Conservation (phyloP, 2,329 filamentous ascomycete species). For the Lojkania enalia region DNA sequence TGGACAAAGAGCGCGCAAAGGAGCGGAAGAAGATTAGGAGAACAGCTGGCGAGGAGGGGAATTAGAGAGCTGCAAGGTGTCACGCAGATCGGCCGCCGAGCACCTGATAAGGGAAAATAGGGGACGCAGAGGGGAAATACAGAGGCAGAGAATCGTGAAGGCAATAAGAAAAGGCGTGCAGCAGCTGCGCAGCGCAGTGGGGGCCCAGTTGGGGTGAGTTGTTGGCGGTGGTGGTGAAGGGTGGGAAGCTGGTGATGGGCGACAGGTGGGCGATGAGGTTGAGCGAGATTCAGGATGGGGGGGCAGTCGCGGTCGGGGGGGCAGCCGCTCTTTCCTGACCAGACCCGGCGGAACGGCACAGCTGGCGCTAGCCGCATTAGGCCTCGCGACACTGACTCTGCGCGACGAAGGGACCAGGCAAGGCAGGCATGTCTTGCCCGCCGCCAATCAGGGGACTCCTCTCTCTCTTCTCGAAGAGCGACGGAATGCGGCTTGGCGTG, state of each 20-base stretch:
- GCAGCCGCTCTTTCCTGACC: conserved; percentile 12
- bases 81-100: conserved; percentile 34
- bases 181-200: conserved; percentile 30
- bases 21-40: conserved; percentile 40
- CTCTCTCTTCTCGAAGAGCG: conserved; percentile 20
- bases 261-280: conserved; percentile 11
- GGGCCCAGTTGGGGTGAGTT: conserved; percentile 19
- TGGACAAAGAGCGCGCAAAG: conserved; percentile 34
- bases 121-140: conserved; percentile 24
- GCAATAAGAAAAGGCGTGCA: conserved; percentile 24
- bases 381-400: not conserved
- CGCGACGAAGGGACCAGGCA: no score
- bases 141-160: conserved; percentile 26
- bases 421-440: not conserved
- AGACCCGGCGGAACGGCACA: conserved; percentile 10
- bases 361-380: not conserved
- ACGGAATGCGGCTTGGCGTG: conserved; percentile 15
- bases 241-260: no score
- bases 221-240: conserved; percentile 18
- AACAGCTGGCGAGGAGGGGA: conserved; percentile 28
- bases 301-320: conserved; percentile 9
- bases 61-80: conserved; percentile 26
- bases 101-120: conserved; percentile 25
- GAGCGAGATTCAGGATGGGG: conserved; percentile 2
- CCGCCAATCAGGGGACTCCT: not conserved